Evolutionary conservation across 2,329 filamentous ascomycete genomes (phyloP).

Genomic region (Apiospora marii): DNA sequence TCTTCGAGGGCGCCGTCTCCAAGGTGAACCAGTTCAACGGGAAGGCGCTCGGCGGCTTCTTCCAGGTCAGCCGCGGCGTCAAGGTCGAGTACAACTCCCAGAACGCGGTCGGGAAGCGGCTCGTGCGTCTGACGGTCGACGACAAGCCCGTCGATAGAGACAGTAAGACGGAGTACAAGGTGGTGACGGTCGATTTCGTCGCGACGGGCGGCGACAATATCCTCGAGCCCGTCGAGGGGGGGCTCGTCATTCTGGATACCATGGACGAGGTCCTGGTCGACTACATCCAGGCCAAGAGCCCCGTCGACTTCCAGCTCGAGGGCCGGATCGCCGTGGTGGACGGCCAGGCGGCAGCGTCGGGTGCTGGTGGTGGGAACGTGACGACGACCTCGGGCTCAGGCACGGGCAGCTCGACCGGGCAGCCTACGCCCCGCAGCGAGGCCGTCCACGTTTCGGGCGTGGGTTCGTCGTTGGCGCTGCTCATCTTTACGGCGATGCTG

Average conservation of each 20-base stretch:
- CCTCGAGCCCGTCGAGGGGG: constrained; percentile 46
- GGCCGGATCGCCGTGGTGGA: constrained; percentile 50
- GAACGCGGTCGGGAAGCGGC: constrained; percentile 55
- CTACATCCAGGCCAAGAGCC: constrained; percentile 58
- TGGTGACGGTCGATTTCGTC: constrained; percentile 70
- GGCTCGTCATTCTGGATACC: constrained; percentile 55
- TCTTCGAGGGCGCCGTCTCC: constrained; percentile 66
- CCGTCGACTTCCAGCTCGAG: constrained; percentile 59
- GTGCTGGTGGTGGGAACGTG: not conserved
- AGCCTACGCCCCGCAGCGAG: not conserved
- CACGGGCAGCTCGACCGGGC: not conserved
- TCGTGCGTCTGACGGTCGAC: constrained; percentile 61
- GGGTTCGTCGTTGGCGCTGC: constrained; percentile 3
- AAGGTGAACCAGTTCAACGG: constrained; percentile 62
- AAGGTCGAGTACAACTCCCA: constrained; percentile 64
- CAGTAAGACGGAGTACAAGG: constrained; percentile 53
- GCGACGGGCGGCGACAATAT: constrained; percentile 71
- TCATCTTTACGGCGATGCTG: constrained; percentile 12
- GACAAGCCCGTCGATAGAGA: constrained; percentile 55
- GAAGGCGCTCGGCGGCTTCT: constrained; percentile 61
- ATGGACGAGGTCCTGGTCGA: constrained; percentile 57
- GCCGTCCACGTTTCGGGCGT: not conserved
- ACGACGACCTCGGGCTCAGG: constrained; percentile 10
- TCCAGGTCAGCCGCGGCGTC: constrained; percentile 67
- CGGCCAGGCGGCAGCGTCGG: constrained; percentile 28